These are phyloP conservation scores for Cyberlindnera suaveolens DNA, from an alignment of 805 yeast genomes.

Conservation along the genomic window DNA sequence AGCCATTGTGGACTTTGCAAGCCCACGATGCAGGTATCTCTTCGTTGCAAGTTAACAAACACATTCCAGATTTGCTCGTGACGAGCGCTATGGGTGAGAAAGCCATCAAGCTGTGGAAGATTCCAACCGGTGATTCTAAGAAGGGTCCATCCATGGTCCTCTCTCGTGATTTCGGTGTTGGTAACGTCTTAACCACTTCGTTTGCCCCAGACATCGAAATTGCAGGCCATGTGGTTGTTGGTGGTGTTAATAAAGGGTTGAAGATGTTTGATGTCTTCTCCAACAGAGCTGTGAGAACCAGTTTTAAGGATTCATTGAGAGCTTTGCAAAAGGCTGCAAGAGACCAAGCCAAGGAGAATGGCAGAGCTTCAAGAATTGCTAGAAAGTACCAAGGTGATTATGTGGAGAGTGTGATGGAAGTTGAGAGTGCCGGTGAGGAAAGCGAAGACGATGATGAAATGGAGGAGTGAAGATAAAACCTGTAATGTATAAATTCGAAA, in stretches of 20 bases:
- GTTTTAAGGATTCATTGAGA: constrained; percentile 56
- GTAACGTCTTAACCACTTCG: constrained; percentile 76
- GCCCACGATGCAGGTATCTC: constrained; percentile 96
- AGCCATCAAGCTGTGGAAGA: constrained; percentile 81
- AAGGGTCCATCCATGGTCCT: constrained; percentile 77
- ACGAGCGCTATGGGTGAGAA: constrained; percentile 93
- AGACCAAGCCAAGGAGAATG: constrained; percentile 45
- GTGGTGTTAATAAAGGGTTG: constrained; percentile 79
- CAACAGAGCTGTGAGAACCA: constrained; percentile 68
- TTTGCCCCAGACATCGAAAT: constrained; percentile 87
- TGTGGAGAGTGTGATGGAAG: constrained; percentile 52
- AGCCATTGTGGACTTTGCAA: constrained; percentile 89
- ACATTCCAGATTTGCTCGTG: constrained; percentile 65
- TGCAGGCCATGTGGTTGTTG: constrained; percentile 76
- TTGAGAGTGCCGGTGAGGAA: constrained; percentile 59
- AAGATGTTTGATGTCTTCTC: constrained; percentile 92
- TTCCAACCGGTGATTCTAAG: constrained; percentile 30
- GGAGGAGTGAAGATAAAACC: constrained; percentile 7
- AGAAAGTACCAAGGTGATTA: constrained; percentile 55
- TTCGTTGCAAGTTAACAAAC: constrained; percentile 62
- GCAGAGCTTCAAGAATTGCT: constrained; percentile 67
- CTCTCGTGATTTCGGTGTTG: constrained; percentile 89
- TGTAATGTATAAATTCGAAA: neutral
- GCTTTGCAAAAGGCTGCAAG: constrained; percentile 51
- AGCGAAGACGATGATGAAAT: constrained; percentile 44